A percentile compares a stretch with the other conserved stretches of the same genome.
These are phyloP conservation scores for Stygiomarasmius scandens DNA, from an alignment of 1,284 basidiomycete genomes.

Conservation along the genomic window DNA sequence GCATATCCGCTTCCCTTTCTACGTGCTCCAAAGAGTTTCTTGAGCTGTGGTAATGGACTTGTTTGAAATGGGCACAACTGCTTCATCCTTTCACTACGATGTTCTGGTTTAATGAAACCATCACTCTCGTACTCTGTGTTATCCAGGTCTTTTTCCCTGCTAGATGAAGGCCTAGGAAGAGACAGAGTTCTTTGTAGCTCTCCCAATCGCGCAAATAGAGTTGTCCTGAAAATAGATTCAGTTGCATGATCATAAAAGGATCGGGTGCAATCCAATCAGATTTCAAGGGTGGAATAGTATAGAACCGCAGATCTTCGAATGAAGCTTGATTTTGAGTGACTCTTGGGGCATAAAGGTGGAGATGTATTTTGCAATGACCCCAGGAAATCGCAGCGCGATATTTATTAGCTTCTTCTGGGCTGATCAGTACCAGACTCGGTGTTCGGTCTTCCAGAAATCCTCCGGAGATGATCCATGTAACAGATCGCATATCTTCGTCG, in stretches of 20 bases:
- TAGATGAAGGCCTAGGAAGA: slow-evolving; percentile 37
- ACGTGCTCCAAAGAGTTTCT: slow-evolving; percentile 35
- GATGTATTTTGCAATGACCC: slow-evolving; percentile 30
- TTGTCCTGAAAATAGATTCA: slow-evolving; percentile 47
- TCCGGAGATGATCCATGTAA: slow-evolving; percentile 45
- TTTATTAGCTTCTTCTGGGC: slow-evolving; percentile 46
- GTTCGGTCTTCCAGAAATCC: not conserved
- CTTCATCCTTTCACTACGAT: slow-evolving; percentile 20
- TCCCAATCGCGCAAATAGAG: slow-evolving; percentile 38
- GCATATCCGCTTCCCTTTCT: slow-evolving; percentile 43
- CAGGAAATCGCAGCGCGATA: slow-evolving; percentile 40
- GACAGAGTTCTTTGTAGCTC: slow-evolving; percentile 35
- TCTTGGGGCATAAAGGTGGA: slow-evolving; percentile 48
- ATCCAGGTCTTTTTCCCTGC: no score
- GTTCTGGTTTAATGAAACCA: slow-evolving; percentile 35
- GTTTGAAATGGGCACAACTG: slow-evolving; percentile 27
- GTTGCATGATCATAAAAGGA: slow-evolving; percentile 30
- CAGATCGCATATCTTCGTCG: slow-evolving; percentile 40
- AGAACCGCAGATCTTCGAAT: slow-evolving; percentile 42
- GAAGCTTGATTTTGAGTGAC: slow-evolving; percentile 35
- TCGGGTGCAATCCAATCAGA: slow-evolving; percentile 17
- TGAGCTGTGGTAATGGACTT: slow-evolving; percentile 36
- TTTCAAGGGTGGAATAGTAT: slow-evolving; percentile 30
- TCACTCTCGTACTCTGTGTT: slow-evolving; percentile 19
- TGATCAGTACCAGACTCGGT: slow-evolving; percentile 39